Conservation (phyloP, 1,139 yeast genomes). For the Suzukiozyma palmioleophila region DNA sequence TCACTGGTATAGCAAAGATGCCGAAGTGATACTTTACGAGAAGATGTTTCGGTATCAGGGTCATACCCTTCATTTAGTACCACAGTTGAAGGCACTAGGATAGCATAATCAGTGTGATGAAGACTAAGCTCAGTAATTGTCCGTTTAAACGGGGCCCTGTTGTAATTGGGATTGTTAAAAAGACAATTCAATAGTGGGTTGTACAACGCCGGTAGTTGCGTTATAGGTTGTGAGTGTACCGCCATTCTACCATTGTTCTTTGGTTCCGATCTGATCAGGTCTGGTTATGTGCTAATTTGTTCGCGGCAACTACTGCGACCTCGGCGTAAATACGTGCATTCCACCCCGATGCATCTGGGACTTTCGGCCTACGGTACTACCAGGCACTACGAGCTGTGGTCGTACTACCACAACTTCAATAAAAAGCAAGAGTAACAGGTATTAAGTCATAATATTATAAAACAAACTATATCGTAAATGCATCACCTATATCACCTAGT, state of each 20-base stretch:
- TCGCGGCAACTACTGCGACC: too few species aligned
- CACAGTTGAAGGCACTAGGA: constrained; percentile 59
- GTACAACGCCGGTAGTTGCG: constrained; percentile 38
- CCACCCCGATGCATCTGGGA: too few species aligned
- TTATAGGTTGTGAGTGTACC: constrained; percentile 6
- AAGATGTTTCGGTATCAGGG: constrained; percentile 30
- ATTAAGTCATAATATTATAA: too few species aligned
- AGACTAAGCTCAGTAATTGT: constrained; percentile 37
- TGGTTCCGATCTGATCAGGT: too few species aligned
- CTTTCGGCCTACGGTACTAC: too few species aligned
- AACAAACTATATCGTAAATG: too few species aligned
- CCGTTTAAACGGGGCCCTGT: constrained; percentile 47
- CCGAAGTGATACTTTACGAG: constrained; percentile 32
- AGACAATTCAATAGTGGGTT: constrained; percentile 67
- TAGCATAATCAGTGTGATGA: constrained; percentile 46
- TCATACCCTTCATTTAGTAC: constrained; percentile 50
- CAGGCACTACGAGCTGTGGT: too few species aligned
- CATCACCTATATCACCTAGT: constrained; percentile 15
- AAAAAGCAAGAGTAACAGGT: too few species aligned
- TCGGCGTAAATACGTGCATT: too few species aligned
- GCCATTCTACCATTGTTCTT: constrained; percentile 6
- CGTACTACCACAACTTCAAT: too few species aligned
- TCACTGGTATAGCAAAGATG: constrained; percentile 57
- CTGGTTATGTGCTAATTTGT: too few species aligned
- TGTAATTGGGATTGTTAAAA: constrained; percentile 61